Evolutionary conservation across 805 yeast genomes (phyloP).

Genomic region (Priceomyces haplophilus): DNA sequence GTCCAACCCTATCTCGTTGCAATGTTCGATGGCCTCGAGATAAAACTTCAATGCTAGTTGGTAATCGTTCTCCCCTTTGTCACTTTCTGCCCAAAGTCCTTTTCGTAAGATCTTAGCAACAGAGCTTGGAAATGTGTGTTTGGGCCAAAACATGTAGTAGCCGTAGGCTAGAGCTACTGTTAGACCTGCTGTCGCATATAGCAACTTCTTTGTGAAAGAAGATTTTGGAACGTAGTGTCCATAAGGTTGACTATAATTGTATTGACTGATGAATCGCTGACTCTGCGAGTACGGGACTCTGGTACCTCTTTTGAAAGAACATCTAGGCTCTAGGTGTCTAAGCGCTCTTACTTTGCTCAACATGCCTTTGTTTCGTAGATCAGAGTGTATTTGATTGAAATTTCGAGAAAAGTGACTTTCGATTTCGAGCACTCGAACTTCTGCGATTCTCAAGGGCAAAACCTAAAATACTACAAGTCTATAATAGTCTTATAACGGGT

Average conservation of each 20-base stretch:
- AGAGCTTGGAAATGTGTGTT: conserved; percentile 60
- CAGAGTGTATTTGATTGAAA: background rate
- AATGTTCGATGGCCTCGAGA: conserved; percentile 67
- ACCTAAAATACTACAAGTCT: no score
- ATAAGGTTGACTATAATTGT: conserved; percentile 12
- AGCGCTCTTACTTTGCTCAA: background rate
- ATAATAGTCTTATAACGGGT: no score
- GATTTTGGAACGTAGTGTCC: conserved; percentile 11
- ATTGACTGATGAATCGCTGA: conserved; percentile 2
- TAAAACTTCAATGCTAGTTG: conserved; percentile 68
- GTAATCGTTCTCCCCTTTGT: conserved; percentile 60
- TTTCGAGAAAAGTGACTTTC: background rate
- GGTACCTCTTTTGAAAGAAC: background rate
- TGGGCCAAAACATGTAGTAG: conserved; percentile 57
- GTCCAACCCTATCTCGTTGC: conserved; percentile 54
- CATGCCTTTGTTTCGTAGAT: background rate
- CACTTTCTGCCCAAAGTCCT: conserved; percentile 82
- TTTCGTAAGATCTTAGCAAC: conserved; percentile 72
- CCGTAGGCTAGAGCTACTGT: conserved; percentile 20
- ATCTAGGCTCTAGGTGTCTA: background rate
- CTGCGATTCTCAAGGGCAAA: background rate
- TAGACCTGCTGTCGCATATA: conserved; percentile 12
- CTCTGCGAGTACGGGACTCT: background rate
- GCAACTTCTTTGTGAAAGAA: conserved; percentile 12
- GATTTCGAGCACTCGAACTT: background rate